These are phyloP conservation scores for Setaria viridis DNA, from an alignment of 202 grass and related monocot genomes.

Conservation along the genomic window DNA sequence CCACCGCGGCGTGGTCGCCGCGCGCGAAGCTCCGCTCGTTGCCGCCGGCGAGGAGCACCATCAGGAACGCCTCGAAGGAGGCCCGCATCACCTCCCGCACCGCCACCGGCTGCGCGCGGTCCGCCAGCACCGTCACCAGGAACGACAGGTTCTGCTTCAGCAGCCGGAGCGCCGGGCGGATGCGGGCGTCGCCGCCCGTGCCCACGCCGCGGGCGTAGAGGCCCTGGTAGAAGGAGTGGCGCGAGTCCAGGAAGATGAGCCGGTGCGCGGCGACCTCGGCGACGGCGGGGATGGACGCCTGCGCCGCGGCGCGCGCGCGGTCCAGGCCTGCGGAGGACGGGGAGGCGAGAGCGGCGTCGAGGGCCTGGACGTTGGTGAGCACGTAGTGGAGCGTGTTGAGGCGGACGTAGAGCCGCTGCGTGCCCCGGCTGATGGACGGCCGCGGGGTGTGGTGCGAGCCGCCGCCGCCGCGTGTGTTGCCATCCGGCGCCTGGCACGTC, in stretches of 20 bases:
- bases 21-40: slow-evolving; percentile 65
- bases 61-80: slow-evolving; percentile 69
- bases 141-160: slow-evolving; percentile 91
- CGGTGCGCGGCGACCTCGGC: slow-evolving; percentile 88
- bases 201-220: slow-evolving; percentile 60
- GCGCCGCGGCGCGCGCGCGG: slow-evolving; percentile 47
- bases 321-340: slow-evolving; percentile 35
- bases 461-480: slow-evolving; percentile 3
- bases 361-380: slow-evolving; percentile 63
- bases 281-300: slow-evolving; percentile 58
- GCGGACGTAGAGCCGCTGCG: slow-evolving; percentile 89
- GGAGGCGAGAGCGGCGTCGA: slow-evolving; percentile 63
- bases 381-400: slow-evolving; percentile 92
- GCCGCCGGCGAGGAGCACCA: slow-evolving; percentile 88
- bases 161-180: slow-evolving; percentile 64
- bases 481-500: slow-evolving; percentile 57
- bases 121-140: slow-evolving; percentile 67
- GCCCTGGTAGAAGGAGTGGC: slow-evolving; percentile 79
- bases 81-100: slow-evolving; percentile 91
- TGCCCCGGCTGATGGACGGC: slow-evolving; percentile 84
- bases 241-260: slow-evolving; percentile 91
- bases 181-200: slow-evolving; percentile 47
- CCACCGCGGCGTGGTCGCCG: slow-evolving; percentile 63
- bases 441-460: slow-evolving; percentile 56
- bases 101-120: slow-evolving; percentile 78